Percentiles rank a stretch among this genome's conserved stretches.
phyloP scores from a whole-genome alignment of 257 asterid species.

The Vinca minor region DNA sequence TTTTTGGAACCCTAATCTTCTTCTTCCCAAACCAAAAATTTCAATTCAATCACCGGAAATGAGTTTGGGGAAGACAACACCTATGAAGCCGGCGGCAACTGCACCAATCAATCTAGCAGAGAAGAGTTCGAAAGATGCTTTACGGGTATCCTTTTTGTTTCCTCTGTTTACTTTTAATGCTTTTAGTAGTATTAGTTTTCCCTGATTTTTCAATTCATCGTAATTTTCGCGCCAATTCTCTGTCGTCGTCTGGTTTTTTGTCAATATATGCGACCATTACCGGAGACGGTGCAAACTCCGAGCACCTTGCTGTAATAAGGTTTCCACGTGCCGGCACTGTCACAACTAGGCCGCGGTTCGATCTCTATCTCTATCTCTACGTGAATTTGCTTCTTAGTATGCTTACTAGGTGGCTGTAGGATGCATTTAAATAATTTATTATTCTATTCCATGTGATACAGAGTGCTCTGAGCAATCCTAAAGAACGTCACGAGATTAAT shows the following conservation, averaged over 20 bases:
- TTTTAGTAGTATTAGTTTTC: background rate
- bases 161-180: background rate
- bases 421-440: background rate
- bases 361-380: background rate
- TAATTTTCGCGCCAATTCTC: background rate
- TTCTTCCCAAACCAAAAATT: background rate
- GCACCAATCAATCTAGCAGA: slow-evolving; percentile 3
- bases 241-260: background rate
- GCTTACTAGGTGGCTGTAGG: background rate
- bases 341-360: slow-evolving; percentile 76
- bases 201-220: background rate
- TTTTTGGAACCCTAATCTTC: slow-evolving; percentile 4
- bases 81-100: slow-evolving; percentile 11
- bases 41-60: slow-evolving; percentile 6
- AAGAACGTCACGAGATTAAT: slow-evolving; percentile 68
- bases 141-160: slow-evolving; percentile 37
- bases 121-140: slow-evolving; percentile 45
- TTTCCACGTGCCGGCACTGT: slow-evolving; percentile 88
- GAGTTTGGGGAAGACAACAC: slow-evolving; percentile 11
- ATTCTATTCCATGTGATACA: slow-evolving; percentile 16
- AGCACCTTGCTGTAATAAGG: slow-evolving; percentile 75
- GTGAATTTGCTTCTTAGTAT: background rate
- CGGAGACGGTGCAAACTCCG: slow-evolving; percentile 72
- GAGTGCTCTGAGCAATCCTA: slow-evolving; percentile 59
- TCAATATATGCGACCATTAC: slow-evolving; percentile 68